Evolutionary conservation across 441 rosid species (phyloP).

Genomic region (Jatropha podagrica): DNA sequence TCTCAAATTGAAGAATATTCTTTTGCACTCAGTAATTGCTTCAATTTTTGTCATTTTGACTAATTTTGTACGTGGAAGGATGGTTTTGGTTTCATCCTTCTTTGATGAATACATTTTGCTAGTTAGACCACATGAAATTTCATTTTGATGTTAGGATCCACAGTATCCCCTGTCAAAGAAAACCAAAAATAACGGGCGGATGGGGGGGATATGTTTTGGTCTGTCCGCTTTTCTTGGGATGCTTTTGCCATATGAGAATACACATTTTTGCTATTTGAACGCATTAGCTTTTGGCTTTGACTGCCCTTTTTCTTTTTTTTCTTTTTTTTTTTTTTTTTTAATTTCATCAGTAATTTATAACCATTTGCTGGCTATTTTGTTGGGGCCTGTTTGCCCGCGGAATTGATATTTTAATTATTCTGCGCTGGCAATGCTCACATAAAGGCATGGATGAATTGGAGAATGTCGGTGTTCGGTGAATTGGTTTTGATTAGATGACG

Average conservation of each 20-base stretch:
- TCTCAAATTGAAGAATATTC: constrained; percentile 29
- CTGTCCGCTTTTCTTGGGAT: constrained; percentile 17
- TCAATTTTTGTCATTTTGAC: constrained; percentile 10
- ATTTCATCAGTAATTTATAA: too few species aligned
- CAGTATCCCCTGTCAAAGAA: constrained; percentile 14
- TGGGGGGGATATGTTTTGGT: constrained; percentile 13
- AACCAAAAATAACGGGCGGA: constrained; percentile 32
- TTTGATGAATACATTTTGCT: constrained; percentile 14
- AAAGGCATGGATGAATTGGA: too few species aligned
- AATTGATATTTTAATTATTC: too few species aligned
- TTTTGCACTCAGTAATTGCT: constrained; percentile 20
- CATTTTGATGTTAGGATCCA: constrained; percentile 9
- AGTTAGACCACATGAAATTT: constrained; percentile 25
- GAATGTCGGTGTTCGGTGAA: too few species aligned
- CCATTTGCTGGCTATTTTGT: too few species aligned
- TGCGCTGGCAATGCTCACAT: too few species aligned
- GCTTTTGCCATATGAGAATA: background rate
- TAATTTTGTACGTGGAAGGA: constrained; percentile 21
- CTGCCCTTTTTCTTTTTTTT: too few species aligned
- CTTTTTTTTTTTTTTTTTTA: too few species aligned
- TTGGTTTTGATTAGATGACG: too few species aligned
- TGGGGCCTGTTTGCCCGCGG: too few species aligned
- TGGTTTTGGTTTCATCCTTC: constrained; percentile 38
- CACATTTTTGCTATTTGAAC: constrained; percentile 1
- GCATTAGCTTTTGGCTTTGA: background rate